phyloP scores from a whole-genome alignment of 331 rosid genomes.

The Erythrophleum ivorense region DNA sequence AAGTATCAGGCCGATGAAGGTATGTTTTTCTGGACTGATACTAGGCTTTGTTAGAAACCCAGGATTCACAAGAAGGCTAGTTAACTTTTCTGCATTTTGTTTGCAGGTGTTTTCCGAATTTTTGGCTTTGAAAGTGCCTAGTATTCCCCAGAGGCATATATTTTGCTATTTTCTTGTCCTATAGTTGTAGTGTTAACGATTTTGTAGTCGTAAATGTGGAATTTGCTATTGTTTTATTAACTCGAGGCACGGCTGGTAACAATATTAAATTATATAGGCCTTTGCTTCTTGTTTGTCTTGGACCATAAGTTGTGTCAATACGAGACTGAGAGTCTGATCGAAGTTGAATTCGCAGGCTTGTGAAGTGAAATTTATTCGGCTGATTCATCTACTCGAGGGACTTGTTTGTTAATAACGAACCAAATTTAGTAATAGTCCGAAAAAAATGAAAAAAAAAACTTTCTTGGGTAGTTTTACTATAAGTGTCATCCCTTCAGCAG shows the following conservation, averaged over 20 bases:
- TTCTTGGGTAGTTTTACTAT: not conserved
- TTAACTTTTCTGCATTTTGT: slow-evolving; percentile 33
- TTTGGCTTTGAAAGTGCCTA: slow-evolving; percentile 77
- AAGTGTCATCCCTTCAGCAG: no score
- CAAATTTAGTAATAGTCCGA: not conserved
- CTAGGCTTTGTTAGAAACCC: slow-evolving; percentile 19
- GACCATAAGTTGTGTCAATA: not conserved
- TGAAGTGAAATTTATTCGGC: no score
- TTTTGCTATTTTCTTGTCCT: not conserved
- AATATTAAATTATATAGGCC: no score
- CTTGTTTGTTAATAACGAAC: not conserved
- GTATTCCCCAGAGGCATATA: not conserved
- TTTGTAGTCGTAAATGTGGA: not conserved
- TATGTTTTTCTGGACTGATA: slow-evolving; percentile 17
- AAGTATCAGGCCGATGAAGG: slow-evolving; percentile 98
- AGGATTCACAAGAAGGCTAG: slow-evolving; percentile 11
- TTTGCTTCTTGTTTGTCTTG: not conserved
- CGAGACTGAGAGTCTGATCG: not conserved
- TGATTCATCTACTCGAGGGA: no score
- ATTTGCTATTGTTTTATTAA: not conserved
- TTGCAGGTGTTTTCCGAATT: slow-evolving; percentile 82
- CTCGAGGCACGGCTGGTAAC: not conserved
- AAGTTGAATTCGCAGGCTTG: not conserved
- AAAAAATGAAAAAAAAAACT: not conserved
- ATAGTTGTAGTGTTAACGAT: not conserved